Conservation (phyloP, 345 rosid genomes). For the Brassica carinata region DNA sequence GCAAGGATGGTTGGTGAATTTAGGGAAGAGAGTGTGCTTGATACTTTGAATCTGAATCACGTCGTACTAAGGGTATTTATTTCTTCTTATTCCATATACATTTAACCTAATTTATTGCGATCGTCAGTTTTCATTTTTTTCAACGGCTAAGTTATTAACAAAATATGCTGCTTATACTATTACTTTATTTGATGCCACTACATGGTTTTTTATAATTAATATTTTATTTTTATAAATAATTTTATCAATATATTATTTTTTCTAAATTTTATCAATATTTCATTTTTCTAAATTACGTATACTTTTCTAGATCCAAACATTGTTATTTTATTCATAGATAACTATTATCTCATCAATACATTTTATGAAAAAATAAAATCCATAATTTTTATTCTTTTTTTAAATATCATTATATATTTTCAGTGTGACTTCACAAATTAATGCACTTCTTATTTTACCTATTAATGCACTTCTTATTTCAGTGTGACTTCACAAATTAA, state of each 20-base stretch:
- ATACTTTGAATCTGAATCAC: constrained; percentile 39
- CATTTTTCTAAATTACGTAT: no score
- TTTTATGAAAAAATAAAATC: neutral
- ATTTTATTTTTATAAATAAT: neutral
- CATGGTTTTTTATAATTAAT: neutral
- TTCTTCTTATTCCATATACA: constrained; percentile 23
- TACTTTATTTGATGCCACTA: neutral
- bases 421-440: neutral
- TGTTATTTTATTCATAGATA: no score
- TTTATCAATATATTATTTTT: neutral
- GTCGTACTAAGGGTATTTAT: constrained; percentile 1
- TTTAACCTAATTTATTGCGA: constrained; percentile 32
- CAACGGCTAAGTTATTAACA: neutral
- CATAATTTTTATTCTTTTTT: neutral
- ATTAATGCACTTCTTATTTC: neutral
- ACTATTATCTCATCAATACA: no score
- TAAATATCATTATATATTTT: neutral
- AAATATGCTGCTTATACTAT: neutral
- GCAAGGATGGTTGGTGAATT: constrained; percentile 29
- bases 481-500: neutral
- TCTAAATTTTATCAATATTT: no score
- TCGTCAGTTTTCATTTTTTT: constrained; percentile 9
- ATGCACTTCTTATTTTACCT: neutral
- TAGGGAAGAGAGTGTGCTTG: constrained; percentile 14
- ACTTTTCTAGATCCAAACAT: no score